These are phyloP conservation scores for Cyanophora paradoxa DNA, from an alignment of 78 protist species.

Conservation along the genomic window DNA sequence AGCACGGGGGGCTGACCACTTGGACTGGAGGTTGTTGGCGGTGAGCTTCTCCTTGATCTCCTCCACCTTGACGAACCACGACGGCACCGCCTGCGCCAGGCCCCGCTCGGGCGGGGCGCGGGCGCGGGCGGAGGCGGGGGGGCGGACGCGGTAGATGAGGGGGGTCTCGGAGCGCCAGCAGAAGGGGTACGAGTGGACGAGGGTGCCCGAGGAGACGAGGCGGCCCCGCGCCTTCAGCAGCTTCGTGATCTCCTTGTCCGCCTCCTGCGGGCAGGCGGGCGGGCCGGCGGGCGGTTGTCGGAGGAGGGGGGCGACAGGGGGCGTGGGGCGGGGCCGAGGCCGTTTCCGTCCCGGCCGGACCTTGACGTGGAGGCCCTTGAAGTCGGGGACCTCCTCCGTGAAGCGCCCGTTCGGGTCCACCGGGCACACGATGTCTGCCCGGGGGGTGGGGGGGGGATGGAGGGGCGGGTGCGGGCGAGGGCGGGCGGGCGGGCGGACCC, in stretches of 20 bases:
- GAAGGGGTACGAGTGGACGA: conserved; percentile 94
- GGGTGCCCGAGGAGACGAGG: conserved; percentile 43
- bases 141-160: conserved; percentile 90
- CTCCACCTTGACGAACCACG: conserved; percentile 81
- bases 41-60: conserved; percentile 27
- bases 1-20: too few relatives aligned
- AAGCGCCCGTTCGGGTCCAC: conserved; percentile 93
- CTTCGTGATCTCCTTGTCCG: conserved; percentile 8
- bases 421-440: conserved; percentile 83
- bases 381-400: conserved; percentile 86
- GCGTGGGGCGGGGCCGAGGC: too few relatives aligned
- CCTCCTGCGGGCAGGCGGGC: too few relatives aligned
- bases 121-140: too few relatives aligned
- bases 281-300: too few relatives aligned
- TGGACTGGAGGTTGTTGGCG: conserved; percentile 69
- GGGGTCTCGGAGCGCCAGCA: conserved; percentile 98
- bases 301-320: too few relatives aligned
- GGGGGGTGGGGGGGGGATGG: too few relatives aligned
- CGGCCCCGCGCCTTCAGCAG: conserved; percentile 18
- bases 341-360: too few relatives aligned
- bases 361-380: conserved; percentile 86
- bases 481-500: too few relatives aligned
- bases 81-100: conserved; percentile 87
- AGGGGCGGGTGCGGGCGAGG: too few relatives aligned
- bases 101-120: too few relatives aligned